A percentile compares a stretch with the other conserved stretches of the same genome.
Evolutionary conservation across 441 rosid species (phyloP).

Genomic region (Corymbia calophylla): DNA sequence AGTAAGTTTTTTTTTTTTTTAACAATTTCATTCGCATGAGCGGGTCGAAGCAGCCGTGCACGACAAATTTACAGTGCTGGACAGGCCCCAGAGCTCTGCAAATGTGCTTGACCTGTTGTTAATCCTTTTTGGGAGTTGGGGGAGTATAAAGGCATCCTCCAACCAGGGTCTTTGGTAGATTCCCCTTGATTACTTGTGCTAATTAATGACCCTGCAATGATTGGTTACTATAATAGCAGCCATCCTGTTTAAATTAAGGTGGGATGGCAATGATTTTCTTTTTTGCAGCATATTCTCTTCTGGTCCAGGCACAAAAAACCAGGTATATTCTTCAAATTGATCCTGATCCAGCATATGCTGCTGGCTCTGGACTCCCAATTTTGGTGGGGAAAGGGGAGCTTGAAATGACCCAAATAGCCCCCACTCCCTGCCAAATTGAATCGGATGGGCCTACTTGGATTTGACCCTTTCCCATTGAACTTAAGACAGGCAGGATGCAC

Average conservation of each 20-base stretch:
- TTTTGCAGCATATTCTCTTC: background rate
- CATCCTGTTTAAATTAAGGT: background rate
- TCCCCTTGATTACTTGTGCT: background rate
- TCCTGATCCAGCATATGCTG: background rate
- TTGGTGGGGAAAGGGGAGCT: accelerated
- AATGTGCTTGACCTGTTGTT: background rate
- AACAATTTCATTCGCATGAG: background rate
- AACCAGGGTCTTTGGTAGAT: background rate
- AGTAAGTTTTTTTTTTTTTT: background rate
- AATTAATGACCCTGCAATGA: background rate
- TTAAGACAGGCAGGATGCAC: background rate
- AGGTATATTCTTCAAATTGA: background rate
- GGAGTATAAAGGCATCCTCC: background rate
- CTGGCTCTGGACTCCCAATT: background rate
- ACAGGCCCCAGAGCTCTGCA: background rate
- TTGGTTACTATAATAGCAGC: background rate
- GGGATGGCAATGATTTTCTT: background rate
- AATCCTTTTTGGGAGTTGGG: background rate
- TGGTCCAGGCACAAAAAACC: background rate
- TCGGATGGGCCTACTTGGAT: background rate
- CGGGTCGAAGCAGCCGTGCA: background rate
- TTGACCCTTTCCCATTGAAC: background rate
- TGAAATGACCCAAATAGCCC: background rate
- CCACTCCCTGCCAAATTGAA: background rate
- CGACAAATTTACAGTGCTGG: background rate